A percentile compares a stretch with the other conserved stretches of the same genome.
Conservation (phyloP, 139 green algal species). For the Chlorella sp. region DNA sequence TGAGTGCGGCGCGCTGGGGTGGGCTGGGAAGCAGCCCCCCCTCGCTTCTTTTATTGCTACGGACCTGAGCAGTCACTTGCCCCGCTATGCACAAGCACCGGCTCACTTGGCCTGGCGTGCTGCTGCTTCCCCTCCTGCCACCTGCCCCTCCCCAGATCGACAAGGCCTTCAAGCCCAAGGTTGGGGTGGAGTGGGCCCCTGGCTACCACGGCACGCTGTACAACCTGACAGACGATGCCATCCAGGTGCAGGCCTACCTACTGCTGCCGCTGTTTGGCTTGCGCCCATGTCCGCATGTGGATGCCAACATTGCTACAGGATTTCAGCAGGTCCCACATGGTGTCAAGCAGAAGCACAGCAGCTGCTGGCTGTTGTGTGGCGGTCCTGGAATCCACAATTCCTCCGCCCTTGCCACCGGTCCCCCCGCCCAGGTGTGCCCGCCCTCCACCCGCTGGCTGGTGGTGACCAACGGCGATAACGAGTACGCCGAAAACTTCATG, state of each 20-base stretch:
- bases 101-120: too few relatives aligned
- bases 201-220: slow-evolving; percentile 85
- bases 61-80: too few relatives aligned
- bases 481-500: slow-evolving; percentile 73
- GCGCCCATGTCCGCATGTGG: too few relatives aligned
- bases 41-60: too few relatives aligned
- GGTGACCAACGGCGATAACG: slow-evolving; percentile 89
- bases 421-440: slow-evolving; percentile 61
- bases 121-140: neutral
- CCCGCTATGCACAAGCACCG: too few relatives aligned
- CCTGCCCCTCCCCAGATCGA: slow-evolving; percentile 45
- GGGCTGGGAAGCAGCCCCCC: too few relatives aligned
- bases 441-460: slow-evolving; percentile 74
- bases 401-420: too few relatives aligned
- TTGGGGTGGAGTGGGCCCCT: slow-evolving; percentile 59
- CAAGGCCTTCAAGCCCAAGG: slow-evolving; percentile 65
- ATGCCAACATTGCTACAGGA: too few relatives aligned
- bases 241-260: slow-evolving; percentile 39
- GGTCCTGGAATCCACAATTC: too few relatives aligned
- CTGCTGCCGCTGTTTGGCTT: neutral
- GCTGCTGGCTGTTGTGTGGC: neutral
- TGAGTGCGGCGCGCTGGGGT: slow-evolving; percentile 40
- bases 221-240: slow-evolving; percentile 84
- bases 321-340: too few relatives aligned
- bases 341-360: neutral